phyloP scores from a whole-genome alignment of 148 eudicot genomes.

The Linanthus parryae region DNA sequence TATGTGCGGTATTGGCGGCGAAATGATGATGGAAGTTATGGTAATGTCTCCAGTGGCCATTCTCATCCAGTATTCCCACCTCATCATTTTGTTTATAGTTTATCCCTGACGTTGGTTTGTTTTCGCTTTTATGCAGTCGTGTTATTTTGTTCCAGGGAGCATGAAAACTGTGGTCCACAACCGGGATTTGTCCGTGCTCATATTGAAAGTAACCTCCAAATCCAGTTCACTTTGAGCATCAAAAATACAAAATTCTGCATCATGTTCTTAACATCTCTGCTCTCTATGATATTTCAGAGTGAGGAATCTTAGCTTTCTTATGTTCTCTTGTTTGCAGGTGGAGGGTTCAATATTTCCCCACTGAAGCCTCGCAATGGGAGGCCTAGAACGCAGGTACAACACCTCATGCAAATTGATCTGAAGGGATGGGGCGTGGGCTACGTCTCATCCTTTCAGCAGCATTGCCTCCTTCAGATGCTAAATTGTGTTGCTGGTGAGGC shows the following conservation, averaged over 20 bases:
- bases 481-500: slow-evolving; percentile 94
- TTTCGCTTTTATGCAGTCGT: slow-evolving; percentile 62
- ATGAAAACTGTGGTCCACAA: slow-evolving; percentile 88
- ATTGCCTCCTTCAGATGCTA: slow-evolving; percentile 94
- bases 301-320: not conserved
- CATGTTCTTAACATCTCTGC: not conserved
- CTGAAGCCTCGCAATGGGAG: slow-evolving; percentile 83
- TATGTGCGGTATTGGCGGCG: slow-evolving; percentile 99
- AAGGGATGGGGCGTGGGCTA: slow-evolving; percentile 99
- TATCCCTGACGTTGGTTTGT: slow-evolving; percentile 2
- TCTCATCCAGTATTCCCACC: slow-evolving; percentile 4
- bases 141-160: slow-evolving; percentile 89
- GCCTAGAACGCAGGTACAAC: slow-evolving; percentile 96
- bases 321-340: slow-evolving; percentile 52
- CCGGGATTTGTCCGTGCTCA: slow-evolving; percentile 98
- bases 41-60: slow-evolving; percentile 30
- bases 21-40: slow-evolving; percentile 99
- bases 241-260: not conserved
- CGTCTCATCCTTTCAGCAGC: slow-evolving; percentile 85
- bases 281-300: not conserved
- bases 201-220: slow-evolving; percentile 68
- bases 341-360: slow-evolving; percentile 94
- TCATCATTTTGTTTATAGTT: slow-evolving; percentile 7
- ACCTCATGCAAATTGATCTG: slow-evolving; percentile 97
- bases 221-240: too few relatives aligned